These are phyloP conservation scores for Dothidotthia symphoricarpi DNA, from an alignment of 2,329 filamentous ascomycete species.

Conservation along the genomic window DNA sequence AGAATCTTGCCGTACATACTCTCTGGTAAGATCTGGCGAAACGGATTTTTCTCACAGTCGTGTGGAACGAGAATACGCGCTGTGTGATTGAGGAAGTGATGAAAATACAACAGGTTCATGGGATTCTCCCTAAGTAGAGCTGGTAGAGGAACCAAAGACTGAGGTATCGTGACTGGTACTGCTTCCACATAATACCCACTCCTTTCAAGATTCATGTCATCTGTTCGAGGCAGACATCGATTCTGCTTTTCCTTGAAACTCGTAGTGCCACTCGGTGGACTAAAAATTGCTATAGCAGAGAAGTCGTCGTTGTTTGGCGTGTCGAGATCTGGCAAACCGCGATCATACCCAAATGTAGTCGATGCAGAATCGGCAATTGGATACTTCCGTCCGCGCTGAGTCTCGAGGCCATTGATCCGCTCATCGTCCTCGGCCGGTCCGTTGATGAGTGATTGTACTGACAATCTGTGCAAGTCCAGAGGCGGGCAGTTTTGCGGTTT, in stretches of 20 bases:
- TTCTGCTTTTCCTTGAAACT: slow-evolving; percentile 35
- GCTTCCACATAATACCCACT: slow-evolving; percentile 69
- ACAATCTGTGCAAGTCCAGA: slow-evolving; percentile 53
- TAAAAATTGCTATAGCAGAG: slow-evolving; percentile 57
- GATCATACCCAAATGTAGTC: slow-evolving; percentile 67
- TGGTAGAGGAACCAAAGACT: slow-evolving; percentile 57
- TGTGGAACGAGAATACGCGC: slow-evolving; percentile 64
- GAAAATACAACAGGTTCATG: slow-evolving; percentile 76
- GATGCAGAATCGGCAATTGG: slow-evolving; percentile 30
- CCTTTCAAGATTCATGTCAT: slow-evolving; percentile 55
- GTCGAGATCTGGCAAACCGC: slow-evolving; percentile 68
- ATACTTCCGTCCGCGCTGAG: slow-evolving; percentile 43
- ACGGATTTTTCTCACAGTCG: slow-evolving; percentile 61
- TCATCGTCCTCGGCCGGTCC: slow-evolving; percentile 17
- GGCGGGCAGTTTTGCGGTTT: slow-evolving; percentile 33
- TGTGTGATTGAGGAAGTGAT: slow-evolving; percentile 77
- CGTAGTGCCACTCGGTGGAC: slow-evolving; percentile 31
- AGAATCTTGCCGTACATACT: slow-evolving; percentile 47
- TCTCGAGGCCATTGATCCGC: slow-evolving; percentile 33
- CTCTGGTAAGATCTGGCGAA: slow-evolving; percentile 60
- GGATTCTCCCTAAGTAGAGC: slow-evolving; percentile 64
- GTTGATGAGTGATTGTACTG: slow-evolving; percentile 62
- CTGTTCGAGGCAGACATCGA: slow-evolving; percentile 32
- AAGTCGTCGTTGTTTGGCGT: slow-evolving; percentile 69
- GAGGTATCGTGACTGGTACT: slow-evolving; percentile 63